phyloP scores from a whole-genome alignment of 768 basidiomycete genomes.

The Leccinum incarnatum region DNA sequence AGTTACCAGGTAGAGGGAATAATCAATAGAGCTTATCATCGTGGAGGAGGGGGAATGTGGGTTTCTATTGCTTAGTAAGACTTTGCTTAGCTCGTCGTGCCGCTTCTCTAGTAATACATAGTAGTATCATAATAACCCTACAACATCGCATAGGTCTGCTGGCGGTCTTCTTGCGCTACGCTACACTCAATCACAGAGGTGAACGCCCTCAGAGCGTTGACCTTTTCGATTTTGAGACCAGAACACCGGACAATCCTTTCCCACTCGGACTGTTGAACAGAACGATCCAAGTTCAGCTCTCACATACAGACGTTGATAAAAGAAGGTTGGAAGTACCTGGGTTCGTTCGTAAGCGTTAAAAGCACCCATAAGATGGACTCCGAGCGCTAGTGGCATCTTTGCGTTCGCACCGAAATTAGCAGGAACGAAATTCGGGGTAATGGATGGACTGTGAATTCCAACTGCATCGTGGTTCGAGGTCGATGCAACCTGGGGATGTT shows the following conservation, averaged over 20 bases:
- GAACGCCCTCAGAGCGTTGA: not conserved
- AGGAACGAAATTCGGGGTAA: not conserved
- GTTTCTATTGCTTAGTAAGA: too few relatives aligned
- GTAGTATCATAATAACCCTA: not conserved
- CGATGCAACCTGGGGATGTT: not conserved
- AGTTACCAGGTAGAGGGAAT: conserved; percentile 85
- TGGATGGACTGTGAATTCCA: not conserved
- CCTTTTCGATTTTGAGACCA: not conserved
- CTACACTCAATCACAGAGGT: conserved; percentile 4
- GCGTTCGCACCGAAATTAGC: conserved; percentile 1
- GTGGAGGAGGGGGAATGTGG: not conserved
- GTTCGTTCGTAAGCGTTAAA: not conserved
- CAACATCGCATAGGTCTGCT: not conserved
- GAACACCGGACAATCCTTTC: not conserved
- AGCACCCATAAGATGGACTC: not conserved
- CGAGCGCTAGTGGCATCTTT: not conserved
- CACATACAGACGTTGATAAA: not conserved
- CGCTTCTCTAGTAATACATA: not conserved
- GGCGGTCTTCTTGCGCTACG: not conserved
- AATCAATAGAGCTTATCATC: conserved; percentile 41
- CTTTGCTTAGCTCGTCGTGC: too few relatives aligned
- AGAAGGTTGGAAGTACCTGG: not conserved
- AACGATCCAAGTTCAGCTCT: not conserved
- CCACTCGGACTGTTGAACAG: not conserved
- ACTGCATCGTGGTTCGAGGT: not conserved